Evolutionary conservation across 805 yeast species (phyloP).

Genomic region (Scheffersomyces lignosus): DNA sequence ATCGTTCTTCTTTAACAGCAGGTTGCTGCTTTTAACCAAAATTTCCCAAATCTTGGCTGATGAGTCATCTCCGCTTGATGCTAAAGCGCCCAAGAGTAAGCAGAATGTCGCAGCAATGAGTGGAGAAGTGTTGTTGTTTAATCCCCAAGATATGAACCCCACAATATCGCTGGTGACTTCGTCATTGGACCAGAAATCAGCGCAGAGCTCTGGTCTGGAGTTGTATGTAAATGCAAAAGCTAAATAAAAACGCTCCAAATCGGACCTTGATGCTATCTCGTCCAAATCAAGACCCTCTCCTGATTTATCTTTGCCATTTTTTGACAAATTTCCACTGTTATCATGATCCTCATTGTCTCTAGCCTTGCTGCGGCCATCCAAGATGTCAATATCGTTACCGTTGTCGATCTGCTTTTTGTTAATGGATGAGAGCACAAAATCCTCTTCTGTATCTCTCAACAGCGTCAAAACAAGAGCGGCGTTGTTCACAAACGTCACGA

Average conservation of each 20-base stretch:
- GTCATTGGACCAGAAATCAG: constrained; percentile 58
- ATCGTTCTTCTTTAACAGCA: constrained; percentile 35
- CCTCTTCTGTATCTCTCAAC: constrained; percentile 74
- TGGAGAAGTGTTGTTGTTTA: constrained; percentile 71
- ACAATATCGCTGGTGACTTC: constrained; percentile 49
- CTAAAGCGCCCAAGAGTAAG: constrained; percentile 72
- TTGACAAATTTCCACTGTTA: neutral
- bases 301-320: constrained; percentile 7
- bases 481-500: constrained; percentile 57
- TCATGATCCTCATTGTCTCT: neutral
- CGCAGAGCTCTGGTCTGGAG: constrained; percentile 57
- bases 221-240: constrained; percentile 69
- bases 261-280: constrained; percentile 70
- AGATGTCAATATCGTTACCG: constrained; percentile 2
- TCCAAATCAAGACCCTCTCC: constrained; percentile 47
- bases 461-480: constrained; percentile 67
- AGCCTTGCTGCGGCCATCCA: neutral
- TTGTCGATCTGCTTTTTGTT: constrained; percentile 18
- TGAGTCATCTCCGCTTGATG: constrained; percentile 60
- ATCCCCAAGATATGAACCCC: constrained; percentile 89
- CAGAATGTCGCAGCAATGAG: constrained; percentile 81
- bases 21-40: constrained; percentile 28
- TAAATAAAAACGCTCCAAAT: constrained; percentile 82
- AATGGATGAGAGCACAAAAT: constrained; percentile 54
- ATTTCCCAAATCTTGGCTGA: constrained; percentile 40